Evolutionary conservation across 352 stramenopile species (phyloP), one percentile per base, ranked within the genome.

Genomic region (Phytophthora crassamura): DNA sequence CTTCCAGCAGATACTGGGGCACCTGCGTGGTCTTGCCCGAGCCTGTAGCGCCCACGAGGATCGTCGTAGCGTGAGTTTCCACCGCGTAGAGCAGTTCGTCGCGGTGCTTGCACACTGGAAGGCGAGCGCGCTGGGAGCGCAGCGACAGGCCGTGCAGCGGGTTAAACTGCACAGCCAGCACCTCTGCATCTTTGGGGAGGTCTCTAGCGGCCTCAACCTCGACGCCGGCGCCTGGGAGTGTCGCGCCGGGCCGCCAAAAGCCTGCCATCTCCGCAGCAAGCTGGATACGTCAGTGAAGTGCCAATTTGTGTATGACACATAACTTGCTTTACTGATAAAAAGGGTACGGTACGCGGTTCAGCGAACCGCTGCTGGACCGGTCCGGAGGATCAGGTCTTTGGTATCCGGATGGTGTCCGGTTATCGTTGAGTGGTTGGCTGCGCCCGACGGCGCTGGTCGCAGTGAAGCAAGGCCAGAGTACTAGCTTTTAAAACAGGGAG

Each of bases 21-120:
- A 98, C 80, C 54, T 98, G 91, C 4, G 96, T 99, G 4, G 78
- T 94, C 70, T 99, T 99, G 38, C 94, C 96, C 16, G 77, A 95
- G 42, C 93, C 94, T 4, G 94, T 98, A 39, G 95, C 94, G 28
- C 95, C 95, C 11, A 98, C 88, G 48, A 99, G 80, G 32, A 98
- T 88, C 33, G 97, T 80, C 33, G 96, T 94, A 2, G 78, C 75
- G 72, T 96, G 82, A 4, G 71, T 84, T 65, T 98, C 93, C 46
- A 99, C 73, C 7, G 86, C 80, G 55, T 95, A 97, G 0, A 99
- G 75, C 57, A 99, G 89, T 74, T 97, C 88, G 6, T 84, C 64
- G 28, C 89, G 86, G 63, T 98, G 91, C 42, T 85, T 86, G 38
- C 87, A 82, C 59, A 98, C 97, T 12, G 94, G 94, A 39, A 98